These are phyloP conservation scores for Collybia nuda DNA, from an alignment of 768 basidiomycete genomes.

Conservation along the genomic window DNA sequence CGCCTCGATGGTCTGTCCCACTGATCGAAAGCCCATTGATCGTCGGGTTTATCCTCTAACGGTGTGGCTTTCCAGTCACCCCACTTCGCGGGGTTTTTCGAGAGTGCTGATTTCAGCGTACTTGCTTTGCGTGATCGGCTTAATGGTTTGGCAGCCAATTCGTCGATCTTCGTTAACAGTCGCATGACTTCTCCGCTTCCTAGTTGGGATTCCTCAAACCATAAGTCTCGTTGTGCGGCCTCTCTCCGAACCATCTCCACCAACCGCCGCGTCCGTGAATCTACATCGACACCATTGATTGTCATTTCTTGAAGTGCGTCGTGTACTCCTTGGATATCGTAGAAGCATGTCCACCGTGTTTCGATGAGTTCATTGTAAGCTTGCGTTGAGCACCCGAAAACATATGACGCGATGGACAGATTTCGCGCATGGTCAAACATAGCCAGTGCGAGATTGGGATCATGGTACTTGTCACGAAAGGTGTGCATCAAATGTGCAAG, in stretches of 20 bases:
- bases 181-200: conserved; percentile 51
- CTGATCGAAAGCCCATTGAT: conserved; percentile 49
- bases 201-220: conserved; percentile 46
- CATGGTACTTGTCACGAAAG: conserved; percentile 74
- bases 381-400: conserved; percentile 85
- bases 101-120: not conserved
- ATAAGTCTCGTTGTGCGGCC: conserved; percentile 52
- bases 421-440: conserved; percentile 80
- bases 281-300: conserved; percentile 70
- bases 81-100: conserved; percentile 19
- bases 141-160: conserved; percentile 17
- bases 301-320: conserved; percentile 80
- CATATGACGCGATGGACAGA: conserved; percentile 77
- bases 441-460: conserved; percentile 79
- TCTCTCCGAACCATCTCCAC: conserved; percentile 66
- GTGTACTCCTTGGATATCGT: conserved; percentile 76
- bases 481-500: conserved; percentile 76
- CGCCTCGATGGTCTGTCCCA: conserved; percentile 32
- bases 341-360: conserved; percentile 83
- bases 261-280: conserved; percentile 58
- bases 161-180: conserved; percentile 53
- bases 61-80: conserved; percentile 49
- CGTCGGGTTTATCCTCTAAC: conserved; percentile 25
- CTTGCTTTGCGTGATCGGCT: not conserved
- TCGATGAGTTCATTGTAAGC: conserved; percentile 88